Percentiles rank a stretch among this genome's conserved stretches.
Evolutionary conservation across 257 asterid genomes (phyloP).

Genomic region (Cynanchum wilfordii): DNA sequence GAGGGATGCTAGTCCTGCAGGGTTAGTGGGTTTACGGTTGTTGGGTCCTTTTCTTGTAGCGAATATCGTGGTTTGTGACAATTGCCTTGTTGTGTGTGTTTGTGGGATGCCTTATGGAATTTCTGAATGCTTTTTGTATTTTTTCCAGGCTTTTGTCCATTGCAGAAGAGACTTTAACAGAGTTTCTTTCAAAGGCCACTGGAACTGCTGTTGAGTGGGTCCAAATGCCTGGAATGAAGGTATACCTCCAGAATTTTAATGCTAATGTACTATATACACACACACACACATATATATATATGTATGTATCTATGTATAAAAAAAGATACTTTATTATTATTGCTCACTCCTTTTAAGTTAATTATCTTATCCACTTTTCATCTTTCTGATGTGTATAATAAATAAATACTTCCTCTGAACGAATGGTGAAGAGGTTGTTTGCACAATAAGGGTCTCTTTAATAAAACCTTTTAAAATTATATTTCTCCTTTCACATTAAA

Average conservation of each 20-base stretch:
- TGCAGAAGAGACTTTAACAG: conserved; percentile 96
- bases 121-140: conserved; percentile 30
- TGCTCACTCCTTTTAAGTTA: not conserved
- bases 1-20: conserved; percentile 98
- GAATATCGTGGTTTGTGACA: conserved; percentile 31
- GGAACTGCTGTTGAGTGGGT: conserved; percentile 99
- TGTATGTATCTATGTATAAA: too few species aligned
- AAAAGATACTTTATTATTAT: not conserved
- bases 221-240: conserved; percentile 99
- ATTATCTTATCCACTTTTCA: not conserved
- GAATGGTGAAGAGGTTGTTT: too few species aligned
- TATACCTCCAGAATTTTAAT: conserved; percentile 15
- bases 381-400: not conserved
- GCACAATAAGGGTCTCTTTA: too few species aligned
- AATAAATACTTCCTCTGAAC: too few species aligned
- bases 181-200: conserved; percentile 93
- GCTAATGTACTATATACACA: not conserved
- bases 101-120: conserved; percentile 28
- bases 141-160: conserved; percentile 76
- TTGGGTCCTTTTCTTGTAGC: conserved; percentile 43
- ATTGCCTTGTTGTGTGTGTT: conserved; percentile 32
- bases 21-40: conserved; percentile 54
- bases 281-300: too few species aligned
- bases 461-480: too few species aligned
- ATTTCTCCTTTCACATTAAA: too few species aligned